Evolutionary conservation across 192 early-diverging fungal species (phyloP), one percentile per base, ranked within the genome.

Genomic region (Linnemannia elongata): DNA sequence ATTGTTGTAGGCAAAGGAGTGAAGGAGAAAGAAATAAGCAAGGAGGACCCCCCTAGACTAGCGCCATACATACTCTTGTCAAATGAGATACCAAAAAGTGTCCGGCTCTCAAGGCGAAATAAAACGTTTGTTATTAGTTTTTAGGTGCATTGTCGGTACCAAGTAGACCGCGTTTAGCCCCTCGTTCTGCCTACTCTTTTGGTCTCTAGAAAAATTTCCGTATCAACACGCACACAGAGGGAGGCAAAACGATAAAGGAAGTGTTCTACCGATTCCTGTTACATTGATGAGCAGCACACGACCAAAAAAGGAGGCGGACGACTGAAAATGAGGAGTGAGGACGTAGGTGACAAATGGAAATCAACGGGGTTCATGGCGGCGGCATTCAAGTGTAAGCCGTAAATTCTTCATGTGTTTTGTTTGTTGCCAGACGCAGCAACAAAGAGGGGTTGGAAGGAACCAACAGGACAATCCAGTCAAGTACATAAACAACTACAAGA

Each of bases 91-190:
- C 30, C 6, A 57, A 57, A 57, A 27, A 27, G 30, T 33, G 60
- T 12, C 30, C 60, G 7, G 60, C 60, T 66, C 60, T 66, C 30
- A 66, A 66, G n/a, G 4, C 49, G 18, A 18, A 66, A 66, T 66
- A 66, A 66, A 35, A 27, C 27, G 60, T 66, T 33, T 66, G n/a
- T 10, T 66, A 33, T 13, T 33, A 30, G 13, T 66, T 66, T n/a
- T 66, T 66, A 66, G 10, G 60, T 33, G 60, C 60, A 66, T 66
- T 66, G 60, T 66, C 60, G 27, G 60, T 66, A 66, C 27, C 60
- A 66, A 66, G 60, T 63, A 66, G 60, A 35, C 17, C 60, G 60
- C 15, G 60, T 66, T 66, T 66, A 66, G 60, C 60, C 60, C 30
- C 60, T 66, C n/a, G 27, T 13, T 13, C 6, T 33, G 60, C 20